phyloP scores from a whole-genome alignment of 2,329 filamentous ascomycete species.

The Trichophyton verrucosum region DNA sequence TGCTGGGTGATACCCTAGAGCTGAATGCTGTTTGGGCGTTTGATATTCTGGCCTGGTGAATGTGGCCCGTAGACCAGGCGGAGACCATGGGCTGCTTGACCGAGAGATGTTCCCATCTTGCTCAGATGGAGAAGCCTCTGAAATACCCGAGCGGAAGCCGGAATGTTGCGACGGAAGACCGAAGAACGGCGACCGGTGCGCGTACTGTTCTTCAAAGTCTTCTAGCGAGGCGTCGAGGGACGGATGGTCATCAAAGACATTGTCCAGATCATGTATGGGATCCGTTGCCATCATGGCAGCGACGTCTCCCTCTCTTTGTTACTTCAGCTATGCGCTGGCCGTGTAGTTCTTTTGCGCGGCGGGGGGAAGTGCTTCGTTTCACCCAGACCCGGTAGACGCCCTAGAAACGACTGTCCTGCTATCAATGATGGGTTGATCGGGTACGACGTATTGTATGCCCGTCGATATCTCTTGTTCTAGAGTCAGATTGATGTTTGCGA shows the following conservation, averaged over 20 bases:
- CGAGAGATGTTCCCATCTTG: conserved; percentile 35
- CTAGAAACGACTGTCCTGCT: neutral
- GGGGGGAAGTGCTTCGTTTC: neutral
- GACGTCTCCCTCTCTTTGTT: conserved; percentile 1
- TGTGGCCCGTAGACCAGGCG: conserved; percentile 43
- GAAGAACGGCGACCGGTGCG: conserved; percentile 32
- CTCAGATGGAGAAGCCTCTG: conserved; percentile 33
- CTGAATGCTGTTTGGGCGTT: conserved; percentile 20
- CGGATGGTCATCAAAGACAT: conserved; percentile 45
- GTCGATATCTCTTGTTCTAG: neutral
- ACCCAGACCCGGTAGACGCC: neutral
- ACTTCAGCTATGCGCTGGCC: neutral
- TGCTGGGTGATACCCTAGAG: conserved; percentile 11
- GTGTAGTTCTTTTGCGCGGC: conserved; percentile 1
- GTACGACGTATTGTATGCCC: neutral
- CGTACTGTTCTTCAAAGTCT: conserved; percentile 45
- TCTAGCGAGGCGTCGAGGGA: conserved; percentile 49
- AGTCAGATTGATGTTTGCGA: neutral
- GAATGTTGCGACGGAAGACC: conserved; percentile 49
- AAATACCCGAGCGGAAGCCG: conserved; percentile 46
- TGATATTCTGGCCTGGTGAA: conserved; percentile 26
- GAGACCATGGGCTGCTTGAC: conserved; percentile 45
- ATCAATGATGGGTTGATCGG: neutral
- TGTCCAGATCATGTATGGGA: conserved; percentile 33
- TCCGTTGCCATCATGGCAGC: conserved; percentile 12